Evolutionary conservation across 805 yeast genomes (phyloP), one percentile per base, ranked within the genome.

Genomic region (Danielia oregonensis): DNA sequence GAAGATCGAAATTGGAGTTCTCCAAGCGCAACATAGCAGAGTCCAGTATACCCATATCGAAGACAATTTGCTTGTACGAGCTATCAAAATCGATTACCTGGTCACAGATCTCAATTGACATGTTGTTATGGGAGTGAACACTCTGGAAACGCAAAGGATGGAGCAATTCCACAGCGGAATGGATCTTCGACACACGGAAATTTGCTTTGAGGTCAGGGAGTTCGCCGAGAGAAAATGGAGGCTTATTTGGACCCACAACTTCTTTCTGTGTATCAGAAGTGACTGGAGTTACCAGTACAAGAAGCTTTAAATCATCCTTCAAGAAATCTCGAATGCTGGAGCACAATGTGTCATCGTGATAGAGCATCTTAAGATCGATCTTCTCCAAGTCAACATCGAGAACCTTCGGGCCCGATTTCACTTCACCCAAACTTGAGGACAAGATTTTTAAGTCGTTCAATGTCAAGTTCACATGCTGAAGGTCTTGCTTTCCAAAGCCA

Each of bases 1-100:
- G 37, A 5, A 53, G 37, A 6, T 36, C 35, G 29, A 57, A 34
- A 10, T 57, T 55, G 3, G 65, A 57, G 29, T 51, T 52, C 33
- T 59, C 60, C 1, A 55, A 21, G 18, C 61, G 52, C 6, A 55
- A 9, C 0, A 63, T 19, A 2, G 47, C 37, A 2, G 34, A 29
- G 2, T 43, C 42, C n/a, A 29, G 29, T 6, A 57, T n/a, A 2
- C 30, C 35, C 5, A 47, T 24, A 5, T 48, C 52, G 9, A 52
- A 29, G 6, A 52, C 48, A 3, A 52, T 24, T 17, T 51, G 25
- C 17, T 27, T 35, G 24, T 44, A 36, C 3, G 25, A 17, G 28
- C 32, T 39, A 4, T 37, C 30, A 19, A 19, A 32, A 5, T 27
- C 21, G n/a, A 21, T 10, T 14, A 24, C 29, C 13, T 24, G 36